phyloP scores from a whole-genome alignment of 345 rosid species.

The Corchorus capsularis region DNA sequence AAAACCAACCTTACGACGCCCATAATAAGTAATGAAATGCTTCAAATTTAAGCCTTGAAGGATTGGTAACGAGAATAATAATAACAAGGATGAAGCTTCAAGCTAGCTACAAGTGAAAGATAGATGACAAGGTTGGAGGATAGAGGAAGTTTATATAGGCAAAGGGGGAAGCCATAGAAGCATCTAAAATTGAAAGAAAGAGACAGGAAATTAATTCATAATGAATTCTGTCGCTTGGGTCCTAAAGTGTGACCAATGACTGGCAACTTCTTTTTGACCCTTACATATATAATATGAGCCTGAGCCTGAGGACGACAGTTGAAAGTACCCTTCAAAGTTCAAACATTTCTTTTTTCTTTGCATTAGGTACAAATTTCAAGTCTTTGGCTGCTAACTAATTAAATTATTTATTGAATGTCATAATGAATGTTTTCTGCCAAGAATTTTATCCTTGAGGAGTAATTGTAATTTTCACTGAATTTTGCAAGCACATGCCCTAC shows the following conservation, averaged over 20 bases:
- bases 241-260: background rate
- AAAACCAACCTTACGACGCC: no score
- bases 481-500: no score
- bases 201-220: slow-evolving; percentile 1
- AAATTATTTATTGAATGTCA: no score
- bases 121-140: background rate
- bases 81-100: background rate
- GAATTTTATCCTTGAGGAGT: no score
- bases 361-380: background rate
- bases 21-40: background rate
- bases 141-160: slow-evolving; percentile 16
- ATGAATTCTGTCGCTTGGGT: background rate
- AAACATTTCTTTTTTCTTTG: background rate
- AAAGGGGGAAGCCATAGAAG: slow-evolving; percentile 1
- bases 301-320: background rate
- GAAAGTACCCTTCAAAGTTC: background rate
- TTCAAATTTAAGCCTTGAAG: background rate
- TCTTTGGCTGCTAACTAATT: background rate
- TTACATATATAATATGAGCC: background rate
- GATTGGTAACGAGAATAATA: background rate
- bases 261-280: slow-evolving; percentile 1
- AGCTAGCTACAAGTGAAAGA: background rate
- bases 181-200: slow-evolving; percentile 5
- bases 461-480: no score
- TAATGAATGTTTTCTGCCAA: no score